These are phyloP conservation scores for Stephanocyclus meneghinianus DNA, from an alignment of 352 stramenopile genomes.

Conservation along the genomic window DNA sequence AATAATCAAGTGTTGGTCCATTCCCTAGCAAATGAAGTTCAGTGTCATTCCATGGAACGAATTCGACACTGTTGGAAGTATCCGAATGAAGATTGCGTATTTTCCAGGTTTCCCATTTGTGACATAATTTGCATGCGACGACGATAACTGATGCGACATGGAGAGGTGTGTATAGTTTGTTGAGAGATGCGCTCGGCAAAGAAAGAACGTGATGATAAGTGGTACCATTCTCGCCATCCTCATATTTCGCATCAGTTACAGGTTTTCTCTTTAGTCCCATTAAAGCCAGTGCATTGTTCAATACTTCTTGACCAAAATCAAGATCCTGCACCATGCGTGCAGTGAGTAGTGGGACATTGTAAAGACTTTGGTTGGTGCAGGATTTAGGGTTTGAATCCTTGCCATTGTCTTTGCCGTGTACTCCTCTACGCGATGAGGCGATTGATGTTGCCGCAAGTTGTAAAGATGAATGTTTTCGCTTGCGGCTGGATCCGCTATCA, in stretches of 20 bases:
- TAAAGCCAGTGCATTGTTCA: conserved; percentile 60
- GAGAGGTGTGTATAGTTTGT: conserved; percentile 49
- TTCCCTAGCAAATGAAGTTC: conserved; percentile 54
- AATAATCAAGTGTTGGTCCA: conserved; percentile 47
- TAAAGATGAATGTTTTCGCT: not conserved
- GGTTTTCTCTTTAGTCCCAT: conserved; percentile 45
- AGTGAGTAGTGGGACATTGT: conserved; percentile 59
- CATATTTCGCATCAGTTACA: not conserved
- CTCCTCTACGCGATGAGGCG: no score
- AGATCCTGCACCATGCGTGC: conserved; percentile 60
- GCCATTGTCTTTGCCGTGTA: no score
- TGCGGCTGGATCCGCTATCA: not conserved
- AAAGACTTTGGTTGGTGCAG: conserved; percentile 24
- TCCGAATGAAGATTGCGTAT: conserved; percentile 34
- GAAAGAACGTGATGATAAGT: not conserved
- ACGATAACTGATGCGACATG: conserved; percentile 63
- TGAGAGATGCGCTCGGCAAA: conserved; percentile 31
- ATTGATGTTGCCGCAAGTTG: no score
- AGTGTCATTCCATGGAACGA: conserved; percentile 59
- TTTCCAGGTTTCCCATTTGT: conserved; percentile 58
- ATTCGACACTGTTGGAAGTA: conserved; percentile 8
- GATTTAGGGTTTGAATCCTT: no score
- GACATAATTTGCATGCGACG: conserved; percentile 64
- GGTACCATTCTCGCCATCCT: conserved; percentile 5
- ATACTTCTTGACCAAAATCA: conserved; percentile 60